A percentile compares a stretch with the other conserved stretches of the same genome.
These are phyloP conservation scores for Zasmidium cellare DNA, from an alignment of 2,329 filamentous ascomycete species.

Conservation along the genomic window DNA sequence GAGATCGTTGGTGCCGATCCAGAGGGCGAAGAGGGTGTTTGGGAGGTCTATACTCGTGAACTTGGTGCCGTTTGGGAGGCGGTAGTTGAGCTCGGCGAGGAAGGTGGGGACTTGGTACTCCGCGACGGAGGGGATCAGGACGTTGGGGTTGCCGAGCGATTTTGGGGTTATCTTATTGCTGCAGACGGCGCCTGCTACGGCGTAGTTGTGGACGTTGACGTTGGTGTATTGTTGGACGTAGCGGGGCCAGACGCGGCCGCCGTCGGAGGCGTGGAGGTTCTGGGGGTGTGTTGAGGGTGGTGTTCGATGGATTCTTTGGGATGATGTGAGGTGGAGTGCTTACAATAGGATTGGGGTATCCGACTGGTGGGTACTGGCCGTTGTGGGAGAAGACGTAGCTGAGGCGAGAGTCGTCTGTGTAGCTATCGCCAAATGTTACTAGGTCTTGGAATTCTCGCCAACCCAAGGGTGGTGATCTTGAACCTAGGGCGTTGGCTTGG, in stretches of 20 bases:
- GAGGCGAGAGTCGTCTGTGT: conserved; percentile 66
- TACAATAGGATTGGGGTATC: conserved; percentile 53
- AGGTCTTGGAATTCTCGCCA: not conserved
- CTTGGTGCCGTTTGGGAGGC: conserved; percentile 38
- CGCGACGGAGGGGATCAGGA: conserved; percentile 56
- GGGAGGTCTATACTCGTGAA: conserved; percentile 48
- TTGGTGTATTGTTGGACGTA: conserved; percentile 63
- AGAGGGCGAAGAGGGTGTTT: conserved; percentile 72
- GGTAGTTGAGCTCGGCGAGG: conserved; percentile 42
- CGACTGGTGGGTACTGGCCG: conserved; percentile 63
- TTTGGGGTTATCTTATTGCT: conserved; percentile 67
- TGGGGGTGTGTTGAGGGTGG: conserved; percentile 1
- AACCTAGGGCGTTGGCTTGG: not conserved
- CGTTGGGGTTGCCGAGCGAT: conserved; percentile 50
- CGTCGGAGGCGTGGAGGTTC: conserved; percentile 55
- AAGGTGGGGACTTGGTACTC: conserved; percentile 51
- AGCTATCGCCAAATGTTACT: conserved; percentile 72
- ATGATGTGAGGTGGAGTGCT: conserved; percentile 6
- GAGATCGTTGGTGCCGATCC: conserved; percentile 81
- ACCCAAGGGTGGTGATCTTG: conserved; percentile 58
- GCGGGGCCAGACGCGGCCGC: conserved; percentile 69
- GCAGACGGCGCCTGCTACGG: conserved; percentile 71
- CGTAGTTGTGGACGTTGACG: conserved; percentile 54
- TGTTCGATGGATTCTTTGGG: too few relatives aligned
- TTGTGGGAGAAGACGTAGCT: conserved; percentile 62